phyloP scores from a whole-genome alignment of 345 rosid species.

The Gossypium anomalum region DNA sequence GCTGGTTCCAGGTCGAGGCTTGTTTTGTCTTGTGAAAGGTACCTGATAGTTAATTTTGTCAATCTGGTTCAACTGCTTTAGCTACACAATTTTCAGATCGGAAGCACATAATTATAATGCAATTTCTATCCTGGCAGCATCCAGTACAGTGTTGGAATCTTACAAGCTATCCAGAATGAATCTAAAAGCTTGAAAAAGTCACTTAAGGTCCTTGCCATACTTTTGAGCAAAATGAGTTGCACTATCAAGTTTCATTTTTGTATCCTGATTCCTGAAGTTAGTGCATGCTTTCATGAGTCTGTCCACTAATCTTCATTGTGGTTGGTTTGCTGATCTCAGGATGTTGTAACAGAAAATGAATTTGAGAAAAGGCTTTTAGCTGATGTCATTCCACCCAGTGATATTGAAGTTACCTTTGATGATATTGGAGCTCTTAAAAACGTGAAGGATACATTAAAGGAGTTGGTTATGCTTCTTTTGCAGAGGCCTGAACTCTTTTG shows the following conservation, averaged over 20 bases:
- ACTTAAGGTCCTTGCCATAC: conserved; percentile 51
- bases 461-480: conserved; percentile 87
- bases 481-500: conserved; percentile 86
- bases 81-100: too few species aligned
- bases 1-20: conserved; percentile 48
- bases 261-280: not conserved
- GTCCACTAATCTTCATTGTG: conserved; percentile 11
- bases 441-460: conserved; percentile 84
- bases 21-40: conserved; percentile 75
- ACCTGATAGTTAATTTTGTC: conserved; percentile 20
- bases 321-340: conserved; percentile 41
- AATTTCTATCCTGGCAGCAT: conserved; percentile 53
- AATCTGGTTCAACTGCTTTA: too few species aligned
- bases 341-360: conserved; percentile 77
- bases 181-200: conserved; percentile 78
- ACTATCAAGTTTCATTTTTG: not conserved
- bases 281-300: not conserved
- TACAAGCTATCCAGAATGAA: conserved; percentile 64
- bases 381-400: conserved; percentile 81
- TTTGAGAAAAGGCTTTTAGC: conserved; percentile 74
- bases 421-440: conserved; percentile 92
- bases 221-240: not conserved
- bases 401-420: conserved; percentile 80
- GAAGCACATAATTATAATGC: conserved; percentile 17
- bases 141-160: conserved; percentile 56